phyloP scores from a whole-genome alignment of 148 eudicot genomes.

The Rhododendron griersonianum region DNA sequence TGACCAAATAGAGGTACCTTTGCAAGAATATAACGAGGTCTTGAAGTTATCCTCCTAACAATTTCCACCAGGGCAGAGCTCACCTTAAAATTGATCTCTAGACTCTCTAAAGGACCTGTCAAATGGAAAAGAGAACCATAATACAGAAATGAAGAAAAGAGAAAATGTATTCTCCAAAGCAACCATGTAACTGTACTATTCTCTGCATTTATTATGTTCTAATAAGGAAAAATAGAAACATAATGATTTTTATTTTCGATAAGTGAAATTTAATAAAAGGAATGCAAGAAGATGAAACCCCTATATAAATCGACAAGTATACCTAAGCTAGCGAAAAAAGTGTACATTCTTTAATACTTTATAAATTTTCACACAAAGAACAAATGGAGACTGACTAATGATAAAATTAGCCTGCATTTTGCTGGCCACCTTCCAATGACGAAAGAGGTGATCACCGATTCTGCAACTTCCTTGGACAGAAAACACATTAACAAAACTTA shows the following conservation, averaged over 20 bases:
- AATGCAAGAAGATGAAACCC: neutral
- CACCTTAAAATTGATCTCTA: constrained; percentile 91
- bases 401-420: neutral
- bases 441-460: neutral
- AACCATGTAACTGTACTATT: neutral
- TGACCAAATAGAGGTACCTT: constrained; percentile 48
- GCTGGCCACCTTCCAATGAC: neutral
- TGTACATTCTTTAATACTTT: neutral
- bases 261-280: neutral
- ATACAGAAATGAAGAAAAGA: neutral
- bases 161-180: neutral
- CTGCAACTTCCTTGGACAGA: neutral
- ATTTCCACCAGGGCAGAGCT: constrained; percentile 98
- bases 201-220: neutral
- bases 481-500: neutral
- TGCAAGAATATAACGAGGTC: constrained; percentile 93
- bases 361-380: neutral
- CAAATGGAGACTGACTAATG: neutral
- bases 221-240: neutral
- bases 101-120: constrained; percentile 85
- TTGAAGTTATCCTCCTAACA: constrained; percentile 66
- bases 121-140: constrained; percentile 6
- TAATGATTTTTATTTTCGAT: neutral
- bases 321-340: neutral
- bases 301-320: neutral